These are phyloP conservation scores for Aspergillus sojae DNA, from an alignment of 2,329 filamentous ascomycete species.

Conservation along the genomic window DNA sequence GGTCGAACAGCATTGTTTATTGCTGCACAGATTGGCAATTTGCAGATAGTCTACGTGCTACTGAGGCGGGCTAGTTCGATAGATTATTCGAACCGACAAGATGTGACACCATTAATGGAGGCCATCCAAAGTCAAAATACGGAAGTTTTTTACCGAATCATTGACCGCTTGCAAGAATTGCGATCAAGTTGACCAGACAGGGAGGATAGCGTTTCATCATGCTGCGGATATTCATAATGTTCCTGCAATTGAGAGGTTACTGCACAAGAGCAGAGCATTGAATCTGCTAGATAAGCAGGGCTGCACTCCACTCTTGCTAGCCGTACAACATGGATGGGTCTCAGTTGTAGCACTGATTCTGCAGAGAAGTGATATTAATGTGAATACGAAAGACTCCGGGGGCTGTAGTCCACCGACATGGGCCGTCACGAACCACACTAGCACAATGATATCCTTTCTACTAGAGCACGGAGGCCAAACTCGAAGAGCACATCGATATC, in stretches of 20 bases:
- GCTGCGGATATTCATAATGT: neutral
- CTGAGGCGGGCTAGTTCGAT: neutral
- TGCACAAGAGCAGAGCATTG: neutral
- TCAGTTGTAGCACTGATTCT: neutral
- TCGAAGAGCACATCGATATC: neutral
- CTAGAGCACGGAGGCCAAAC: neutral
- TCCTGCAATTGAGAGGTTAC: neutral
- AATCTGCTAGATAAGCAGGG: neutral
- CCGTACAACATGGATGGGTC: neutral
- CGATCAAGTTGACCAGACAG: neutral
- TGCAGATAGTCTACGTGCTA: neutral
- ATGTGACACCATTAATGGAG: neutral
- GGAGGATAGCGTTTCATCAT: neutral
- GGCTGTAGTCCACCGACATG: constrained; percentile 2
- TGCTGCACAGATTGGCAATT: neutral
- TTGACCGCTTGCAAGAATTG: neutral
- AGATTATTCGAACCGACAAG: neutral
- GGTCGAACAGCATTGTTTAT: neutral
- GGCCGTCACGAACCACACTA: neutral
- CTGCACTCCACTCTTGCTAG: neutral
- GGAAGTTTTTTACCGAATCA: neutral
- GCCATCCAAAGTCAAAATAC: neutral
- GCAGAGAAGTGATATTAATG: neutral
- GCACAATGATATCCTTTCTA: neutral
- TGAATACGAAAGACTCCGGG: neutral